These are phyloP conservation scores for Ogataea chonburiensis DNA, from an alignment of 805 yeast species.

Conservation along the genomic window DNA sequence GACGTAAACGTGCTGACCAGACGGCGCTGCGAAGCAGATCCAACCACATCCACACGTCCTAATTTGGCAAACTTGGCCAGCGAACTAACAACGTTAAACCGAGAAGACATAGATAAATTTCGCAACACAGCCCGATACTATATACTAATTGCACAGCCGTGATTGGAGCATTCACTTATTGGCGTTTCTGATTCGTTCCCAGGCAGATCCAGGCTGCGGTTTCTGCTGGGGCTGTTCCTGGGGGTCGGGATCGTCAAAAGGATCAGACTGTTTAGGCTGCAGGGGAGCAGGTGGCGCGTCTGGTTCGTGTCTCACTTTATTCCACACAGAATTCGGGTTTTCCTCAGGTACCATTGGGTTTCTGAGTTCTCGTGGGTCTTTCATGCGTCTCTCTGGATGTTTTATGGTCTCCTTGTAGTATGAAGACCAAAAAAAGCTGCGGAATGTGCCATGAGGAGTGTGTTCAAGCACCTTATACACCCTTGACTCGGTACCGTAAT, in stretches of 20 bases:
- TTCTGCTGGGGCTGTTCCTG: not conserved
- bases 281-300: not conserved
- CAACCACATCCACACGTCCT: not conserved
- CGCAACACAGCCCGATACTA: constrained; percentile 2
- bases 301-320: constrained; percentile 7
- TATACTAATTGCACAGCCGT: constrained; percentile 5
- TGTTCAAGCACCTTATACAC: constrained; percentile 22
- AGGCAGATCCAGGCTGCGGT: constrained; percentile 4
- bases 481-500: constrained; percentile 26
- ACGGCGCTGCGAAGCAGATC: not conserved
- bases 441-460: constrained; percentile 29
- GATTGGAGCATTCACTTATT: constrained; percentile 4
- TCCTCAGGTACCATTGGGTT: not conserved
- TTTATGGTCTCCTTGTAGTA: constrained; percentile 53
- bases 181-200: constrained; percentile 10
- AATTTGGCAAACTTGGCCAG: not conserved
- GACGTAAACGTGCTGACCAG: not conserved
- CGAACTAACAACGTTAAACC: constrained; percentile 1
- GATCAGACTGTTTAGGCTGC: not conserved
- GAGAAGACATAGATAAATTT: constrained; percentile 3
- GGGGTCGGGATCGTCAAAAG: not conserved
- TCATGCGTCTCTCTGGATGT: constrained; percentile 51
- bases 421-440: constrained; percentile 41
- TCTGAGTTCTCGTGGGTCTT: constrained; percentile 47
- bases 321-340: constrained; percentile 5